These are phyloP conservation scores for Emergomyces pasteurianus DNA, from an alignment of 2,329 filamentous ascomycete genomes.

Conservation along the genomic window DNA sequence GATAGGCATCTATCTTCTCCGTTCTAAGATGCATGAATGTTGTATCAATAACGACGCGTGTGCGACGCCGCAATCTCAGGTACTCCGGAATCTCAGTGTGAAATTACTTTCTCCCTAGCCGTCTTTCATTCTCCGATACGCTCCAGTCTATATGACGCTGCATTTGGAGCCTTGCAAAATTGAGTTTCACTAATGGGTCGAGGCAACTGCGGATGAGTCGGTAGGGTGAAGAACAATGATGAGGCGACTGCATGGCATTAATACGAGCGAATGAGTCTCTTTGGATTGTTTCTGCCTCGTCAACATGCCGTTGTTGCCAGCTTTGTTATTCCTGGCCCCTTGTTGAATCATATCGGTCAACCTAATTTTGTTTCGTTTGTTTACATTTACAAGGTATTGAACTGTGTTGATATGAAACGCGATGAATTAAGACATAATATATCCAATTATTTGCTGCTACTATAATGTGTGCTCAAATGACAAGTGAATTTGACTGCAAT, in stretches of 20 bases:
- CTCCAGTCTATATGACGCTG: background rate
- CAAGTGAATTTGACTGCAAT: background rate
- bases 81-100: background rate
- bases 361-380: background rate
- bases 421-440: background rate
- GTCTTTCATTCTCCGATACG: background rate
- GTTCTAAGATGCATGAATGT: background rate
- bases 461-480: background rate
- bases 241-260: background rate
- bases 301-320: background rate
- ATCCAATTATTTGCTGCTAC: background rate
- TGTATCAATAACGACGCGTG: background rate
- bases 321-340: background rate
- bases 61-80: background rate
- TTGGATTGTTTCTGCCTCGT: background rate
- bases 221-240: background rate
- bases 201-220: background rate
- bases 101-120: background rate
- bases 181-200: slow-evolving; percentile 1
- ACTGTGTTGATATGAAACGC: background rate
- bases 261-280: background rate
- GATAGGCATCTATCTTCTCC: background rate
- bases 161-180: background rate
- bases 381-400: slow-evolving; percentile 2
- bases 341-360: background rate